Evolutionary conservation across 2,329 filamentous ascomycete species (phyloP).

Genomic region (Laburnicola sp.): DNA sequence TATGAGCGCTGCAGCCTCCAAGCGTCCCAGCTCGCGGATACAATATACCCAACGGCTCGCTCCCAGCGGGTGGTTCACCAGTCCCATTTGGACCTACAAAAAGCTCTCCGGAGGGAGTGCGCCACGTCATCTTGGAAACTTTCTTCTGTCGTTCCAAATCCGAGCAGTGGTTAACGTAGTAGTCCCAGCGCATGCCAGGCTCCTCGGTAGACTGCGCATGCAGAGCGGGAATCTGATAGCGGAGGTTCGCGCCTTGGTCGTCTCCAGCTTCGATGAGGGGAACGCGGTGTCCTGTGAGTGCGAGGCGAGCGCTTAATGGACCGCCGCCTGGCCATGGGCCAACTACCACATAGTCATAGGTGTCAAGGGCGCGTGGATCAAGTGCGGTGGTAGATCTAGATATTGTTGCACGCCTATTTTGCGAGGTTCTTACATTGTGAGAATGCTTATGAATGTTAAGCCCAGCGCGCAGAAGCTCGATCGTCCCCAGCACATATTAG

Average conservation of each 20-base stretch:
- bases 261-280: conserved; percentile 65
- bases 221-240: conserved; percentile 60
- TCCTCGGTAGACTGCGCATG: conserved; percentile 60
- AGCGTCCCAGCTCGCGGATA: conserved; percentile 62
- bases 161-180: conserved; percentile 65
- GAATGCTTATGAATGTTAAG: not conserved
- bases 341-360: conserved; percentile 66
- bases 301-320: conserved; percentile 56
- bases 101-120: conserved; percentile 44
- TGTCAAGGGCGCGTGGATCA: not conserved
- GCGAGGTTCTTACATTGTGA: not conserved
- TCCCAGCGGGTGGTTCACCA: conserved; percentile 57
- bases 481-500: not conserved
- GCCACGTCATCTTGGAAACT: conserved; percentile 64
- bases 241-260: conserved; percentile 56
- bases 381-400: not conserved
- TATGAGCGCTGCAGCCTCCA: conserved; percentile 64
- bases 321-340: conserved; percentile 51
- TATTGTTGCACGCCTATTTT: not conserved
- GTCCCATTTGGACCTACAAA: too few relatives aligned
- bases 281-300: conserved; percentile 61
- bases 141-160: conserved; percentile 56
- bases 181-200: conserved; percentile 62
- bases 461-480: not conserved
- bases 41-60: conserved; percentile 57